These are phyloP conservation scores for Hygrophoropsis aurantiaca DNA, from an alignment of 768 basidiomycete species.

Conservation along the genomic window DNA sequence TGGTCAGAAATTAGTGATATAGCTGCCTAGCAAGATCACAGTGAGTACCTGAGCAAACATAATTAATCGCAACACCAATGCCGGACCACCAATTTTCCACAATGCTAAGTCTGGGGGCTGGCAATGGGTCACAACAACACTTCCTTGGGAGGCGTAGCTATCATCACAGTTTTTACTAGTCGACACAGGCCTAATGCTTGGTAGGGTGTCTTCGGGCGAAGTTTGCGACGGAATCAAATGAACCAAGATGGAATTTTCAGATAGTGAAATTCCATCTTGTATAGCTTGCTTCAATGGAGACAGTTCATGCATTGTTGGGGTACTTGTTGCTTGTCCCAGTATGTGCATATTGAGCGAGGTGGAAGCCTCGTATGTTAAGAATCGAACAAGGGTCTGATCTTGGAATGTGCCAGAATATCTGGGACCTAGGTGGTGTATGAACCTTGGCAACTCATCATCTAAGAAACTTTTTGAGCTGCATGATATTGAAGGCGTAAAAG, in stretches of 20 bases:
- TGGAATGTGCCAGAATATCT: slow-evolving; percentile 77
- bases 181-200: not conserved
- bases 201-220: slow-evolving; percentile 11
- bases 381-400: slow-evolving; percentile 64
- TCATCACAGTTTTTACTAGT: not conserved
- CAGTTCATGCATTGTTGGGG: slow-evolving; percentile 34
- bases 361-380: slow-evolving; percentile 82
- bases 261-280: slow-evolving; percentile 39
- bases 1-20: slow-evolving; percentile 24
- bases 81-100: slow-evolving; percentile 83
- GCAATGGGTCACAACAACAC: slow-evolving; percentile 60
- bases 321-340: slow-evolving; percentile 46
- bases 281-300: slow-evolving; percentile 37
- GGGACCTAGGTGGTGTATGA: slow-evolving; percentile 82
- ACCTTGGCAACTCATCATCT: slow-evolving; percentile 72
- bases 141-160: slow-evolving; percentile 34
- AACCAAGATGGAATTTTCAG: slow-evolving; percentile 41
- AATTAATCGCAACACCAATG: slow-evolving; percentile 69
- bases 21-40: not conserved
- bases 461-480: slow-evolving; percentile 11
- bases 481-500: not conserved
- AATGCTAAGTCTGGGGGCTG: slow-evolving; percentile 70
- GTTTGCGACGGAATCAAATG: slow-evolving; percentile 30
- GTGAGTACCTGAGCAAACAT: slow-evolving; percentile 68
- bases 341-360: slow-evolving; percentile 84